Evolutionary conservation across 768 basidiomycete genomes (phyloP), one percentile per base, ranked within the genome.

Genomic region (Phaeotremella skinneri): DNA sequence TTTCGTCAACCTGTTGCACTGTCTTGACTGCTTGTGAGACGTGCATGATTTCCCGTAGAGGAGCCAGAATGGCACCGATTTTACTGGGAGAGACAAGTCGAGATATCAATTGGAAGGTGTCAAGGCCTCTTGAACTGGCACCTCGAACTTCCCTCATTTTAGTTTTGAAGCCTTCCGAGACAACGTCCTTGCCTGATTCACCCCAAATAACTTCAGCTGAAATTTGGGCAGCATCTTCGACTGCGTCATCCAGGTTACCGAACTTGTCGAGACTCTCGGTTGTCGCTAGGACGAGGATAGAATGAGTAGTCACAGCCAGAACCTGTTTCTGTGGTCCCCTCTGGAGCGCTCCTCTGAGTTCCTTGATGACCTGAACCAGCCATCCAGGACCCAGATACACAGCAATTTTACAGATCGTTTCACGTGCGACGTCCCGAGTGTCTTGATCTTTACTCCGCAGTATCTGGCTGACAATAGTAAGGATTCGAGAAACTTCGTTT

Each of bases 291-390:
- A 85, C 83, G 34, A 98, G 80, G 20, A 98, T 78, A 0, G 89
- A 83, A 67, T 99, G 93, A 0, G 84, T 82, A 1, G 86, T 85
- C 61, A 87, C 88, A 1, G 93, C 92, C 29, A 97, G 81, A 17
- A 98, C 85, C 74, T 99, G 94, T 0, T 97, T 82, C 55, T 98
- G 94, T 0, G 96, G 94, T 4, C 96, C 96, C 20, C 93, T 88
- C 32, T 85, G 69, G 27, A 99, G 83, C 1, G 93, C 90, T 0
- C 81, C 84, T n/a, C 89, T 83, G 49, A 98, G 79, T 73, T 97
- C 92, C 32, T 84, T 85, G 37, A 97, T 77, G 29, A 89, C 81
- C 16, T 84, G 76, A 0, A 87, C 82, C 7, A 98, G 84, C 72
- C 88, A 90, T 0, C 81, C 76, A 0, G 89, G 83, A 0, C 91